These are phyloP conservation scores for Aspergillus latus DNA, from an alignment of 2,329 filamentous ascomycete genomes.

Conservation along the genomic window DNA sequence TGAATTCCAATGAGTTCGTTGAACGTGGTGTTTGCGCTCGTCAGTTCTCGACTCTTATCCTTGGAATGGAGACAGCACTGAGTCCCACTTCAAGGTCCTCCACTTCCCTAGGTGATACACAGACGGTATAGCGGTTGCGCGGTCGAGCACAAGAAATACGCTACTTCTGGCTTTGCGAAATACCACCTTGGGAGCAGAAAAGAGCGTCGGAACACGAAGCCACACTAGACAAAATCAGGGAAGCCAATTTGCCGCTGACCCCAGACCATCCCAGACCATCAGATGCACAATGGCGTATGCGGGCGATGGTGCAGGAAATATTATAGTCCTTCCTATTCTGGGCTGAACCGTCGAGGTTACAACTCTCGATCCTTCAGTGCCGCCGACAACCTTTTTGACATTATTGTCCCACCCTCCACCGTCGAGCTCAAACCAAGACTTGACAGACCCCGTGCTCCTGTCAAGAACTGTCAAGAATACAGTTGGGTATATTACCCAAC, in stretches of 20 bases:
- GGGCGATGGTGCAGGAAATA: conserved; percentile 2
- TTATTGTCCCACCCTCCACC: conserved; percentile 17
- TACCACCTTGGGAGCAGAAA: conserved; percentile 9
- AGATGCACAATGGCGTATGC: conserved; percentile 23
- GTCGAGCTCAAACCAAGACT: neutral
- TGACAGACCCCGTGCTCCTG: neutral
- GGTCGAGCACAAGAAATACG: neutral
- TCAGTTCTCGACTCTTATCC: neutral
- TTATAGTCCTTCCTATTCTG: neutral
- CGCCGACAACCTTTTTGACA: conserved; percentile 16
- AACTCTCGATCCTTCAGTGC: conserved; percentile 16
- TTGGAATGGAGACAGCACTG: conserved; percentile 5
- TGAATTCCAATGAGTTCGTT: too few species aligned
- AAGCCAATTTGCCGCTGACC: conserved; percentile 8
- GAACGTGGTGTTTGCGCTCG: neutral
- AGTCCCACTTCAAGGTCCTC: conserved; percentile 7
- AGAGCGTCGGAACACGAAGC: neutral
- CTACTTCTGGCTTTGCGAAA: neutral
- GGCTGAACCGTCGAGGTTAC: conserved; percentile 1
- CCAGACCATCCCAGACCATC: conserved; percentile 14
- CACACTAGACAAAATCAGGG: conserved; percentile 5
- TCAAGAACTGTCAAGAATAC: too few species aligned
- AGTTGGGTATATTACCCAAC: too few species aligned
- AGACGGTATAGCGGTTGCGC: conserved; percentile 10
- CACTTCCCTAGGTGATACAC: conserved; percentile 8